Evolutionary conservation across 495 filamentous ascomycete genomes (phyloP).

Genomic region (Recurvomyces mirabilis): DNA sequence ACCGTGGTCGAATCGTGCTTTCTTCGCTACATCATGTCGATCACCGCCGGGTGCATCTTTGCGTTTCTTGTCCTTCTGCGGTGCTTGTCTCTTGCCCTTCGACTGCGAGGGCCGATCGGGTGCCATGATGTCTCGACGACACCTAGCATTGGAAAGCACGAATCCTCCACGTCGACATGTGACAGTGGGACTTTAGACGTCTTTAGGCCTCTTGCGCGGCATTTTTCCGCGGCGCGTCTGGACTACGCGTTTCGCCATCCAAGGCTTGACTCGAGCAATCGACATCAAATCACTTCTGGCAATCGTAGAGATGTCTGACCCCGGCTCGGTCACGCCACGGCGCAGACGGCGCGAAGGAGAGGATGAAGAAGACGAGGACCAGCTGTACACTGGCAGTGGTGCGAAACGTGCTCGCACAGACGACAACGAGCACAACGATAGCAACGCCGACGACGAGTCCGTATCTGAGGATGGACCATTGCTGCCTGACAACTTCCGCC

Average conservation of each 20-base stretch:
- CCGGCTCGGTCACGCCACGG: no score
- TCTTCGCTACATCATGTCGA: background rate
- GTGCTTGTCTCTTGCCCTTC: background rate
- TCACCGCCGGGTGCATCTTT: slow-evolving; percentile 3
- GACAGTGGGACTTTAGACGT: background rate
- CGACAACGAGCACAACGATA: slow-evolving; percentile 9
- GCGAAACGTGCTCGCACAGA: background rate
- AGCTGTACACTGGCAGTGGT: background rate
- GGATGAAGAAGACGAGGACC: background rate
- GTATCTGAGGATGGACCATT: slow-evolving; percentile 7
- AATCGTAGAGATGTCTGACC: no score
- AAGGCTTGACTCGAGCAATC: no score
- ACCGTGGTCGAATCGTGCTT: slow-evolving; percentile 24
- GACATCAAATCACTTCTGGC: background rate
- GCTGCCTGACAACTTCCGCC: slow-evolving; percentile 19
- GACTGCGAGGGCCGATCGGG: background rate
- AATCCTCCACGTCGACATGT: background rate
- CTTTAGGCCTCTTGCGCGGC: background rate
- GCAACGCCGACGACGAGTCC: slow-evolving; percentile 16
- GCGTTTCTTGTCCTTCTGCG: slow-evolving; percentile 4
- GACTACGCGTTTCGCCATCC: no score
- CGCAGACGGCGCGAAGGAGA: background rate
- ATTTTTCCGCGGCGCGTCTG: background rate
- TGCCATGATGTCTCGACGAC: background rate
- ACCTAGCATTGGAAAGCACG: background rate